These are phyloP conservation scores for Penicillium occitanis DNA, from an alignment of 2,329 filamentous ascomycete genomes.

Conservation along the genomic window DNA sequence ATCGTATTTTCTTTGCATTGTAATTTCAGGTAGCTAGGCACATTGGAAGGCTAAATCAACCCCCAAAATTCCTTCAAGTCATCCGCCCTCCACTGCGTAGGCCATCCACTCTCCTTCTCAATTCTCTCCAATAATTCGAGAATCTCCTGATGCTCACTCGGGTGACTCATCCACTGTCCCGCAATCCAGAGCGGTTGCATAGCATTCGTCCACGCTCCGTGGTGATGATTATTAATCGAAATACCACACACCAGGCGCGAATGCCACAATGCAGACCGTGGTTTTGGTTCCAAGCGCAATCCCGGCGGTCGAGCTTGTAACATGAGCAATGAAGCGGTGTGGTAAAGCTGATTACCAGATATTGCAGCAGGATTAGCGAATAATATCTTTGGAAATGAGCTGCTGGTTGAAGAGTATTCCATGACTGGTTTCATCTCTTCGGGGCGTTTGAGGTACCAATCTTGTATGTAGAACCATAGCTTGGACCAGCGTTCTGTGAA, in stretches of 20 bases:
- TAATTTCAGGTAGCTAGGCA: no score
- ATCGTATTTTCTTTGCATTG: no score
- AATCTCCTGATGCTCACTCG: slow-evolving; percentile 48
- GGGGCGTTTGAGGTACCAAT: slow-evolving; percentile 52
- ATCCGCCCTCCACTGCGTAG: slow-evolving; percentile 54
- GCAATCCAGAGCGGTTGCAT: slow-evolving; percentile 61
- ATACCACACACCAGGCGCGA: slow-evolving; percentile 58
- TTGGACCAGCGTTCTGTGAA: slow-evolving; percentile 49
- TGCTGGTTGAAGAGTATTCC: slow-evolving; percentile 29
- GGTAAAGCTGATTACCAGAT: slow-evolving; percentile 58
- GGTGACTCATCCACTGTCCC: slow-evolving; percentile 47
- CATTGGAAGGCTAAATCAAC: not conserved
- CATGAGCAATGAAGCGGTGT: slow-evolving; percentile 56
- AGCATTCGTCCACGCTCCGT: slow-evolving; percentile 58
- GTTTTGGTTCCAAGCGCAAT: slow-evolving; percentile 24
- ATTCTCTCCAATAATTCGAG: slow-evolving; percentile 51
- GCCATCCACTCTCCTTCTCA: slow-evolving; percentile 55
- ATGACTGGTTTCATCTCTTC: slow-evolving; percentile 49
- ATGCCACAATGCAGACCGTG: slow-evolving; percentile 53
- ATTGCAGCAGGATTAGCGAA: slow-evolving; percentile 58
- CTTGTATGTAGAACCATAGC: slow-evolving; percentile 53
- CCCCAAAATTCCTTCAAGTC: slow-evolving; percentile 57
- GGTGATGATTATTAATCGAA: slow-evolving; percentile 56
- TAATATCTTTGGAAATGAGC: slow-evolving; percentile 51
- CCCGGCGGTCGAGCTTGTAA: slow-evolving; percentile 45